These are phyloP conservation scores for Phytophthora macrochlamydospora DNA, from an alignment of 352 stramenopile species.

Conservation along the genomic window DNA sequence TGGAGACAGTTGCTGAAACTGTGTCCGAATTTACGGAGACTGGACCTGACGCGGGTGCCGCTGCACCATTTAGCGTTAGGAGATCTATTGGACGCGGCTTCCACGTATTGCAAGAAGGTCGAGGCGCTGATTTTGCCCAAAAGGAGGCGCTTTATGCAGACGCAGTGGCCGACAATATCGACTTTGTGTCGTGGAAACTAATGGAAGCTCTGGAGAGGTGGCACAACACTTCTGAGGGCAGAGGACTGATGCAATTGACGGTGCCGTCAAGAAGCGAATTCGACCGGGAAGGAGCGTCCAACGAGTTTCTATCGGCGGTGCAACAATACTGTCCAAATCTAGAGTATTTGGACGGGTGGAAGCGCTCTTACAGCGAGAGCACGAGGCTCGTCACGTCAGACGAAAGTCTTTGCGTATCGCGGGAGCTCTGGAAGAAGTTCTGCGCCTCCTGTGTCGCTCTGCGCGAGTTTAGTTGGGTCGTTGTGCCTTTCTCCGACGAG, in stretches of 20 bases:
- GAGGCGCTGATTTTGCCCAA: conserved; percentile 48
- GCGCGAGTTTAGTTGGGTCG: conserved; percentile 72
- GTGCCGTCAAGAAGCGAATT: conserved; percentile 39
- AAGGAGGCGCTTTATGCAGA: conserved; percentile 33
- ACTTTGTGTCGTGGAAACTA: conserved; percentile 45
- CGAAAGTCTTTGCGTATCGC: conserved; percentile 39
- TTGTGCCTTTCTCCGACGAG: conserved; percentile 67
- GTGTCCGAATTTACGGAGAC: conserved; percentile 40
- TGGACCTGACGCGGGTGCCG: conserved; percentile 48
- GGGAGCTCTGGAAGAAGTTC: conserved; percentile 50
- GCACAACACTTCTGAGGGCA: conserved; percentile 23
- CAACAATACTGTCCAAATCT: conserved; percentile 46
- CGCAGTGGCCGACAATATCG: conserved; percentile 42
- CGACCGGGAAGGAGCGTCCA: conserved; percentile 40
- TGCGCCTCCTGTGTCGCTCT: conserved; percentile 42
- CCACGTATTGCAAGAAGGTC: conserved; percentile 29
- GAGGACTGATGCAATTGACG: conserved; percentile 38
- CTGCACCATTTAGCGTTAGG: conserved; percentile 46
- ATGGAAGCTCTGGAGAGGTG: conserved; percentile 38
- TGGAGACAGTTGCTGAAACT: conserved; percentile 41
- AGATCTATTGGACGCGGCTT: conserved; percentile 43
- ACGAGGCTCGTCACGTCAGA: conserved; percentile 39
- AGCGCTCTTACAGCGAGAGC: conserved; percentile 52
- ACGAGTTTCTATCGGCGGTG: conserved; percentile 38
- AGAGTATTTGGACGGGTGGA: conserved; percentile 75